These are phyloP conservation scores for Ophiostoma perfectum DNA, from an alignment of 2,329 filamentous ascomycete genomes.

Conservation along the genomic window DNA sequence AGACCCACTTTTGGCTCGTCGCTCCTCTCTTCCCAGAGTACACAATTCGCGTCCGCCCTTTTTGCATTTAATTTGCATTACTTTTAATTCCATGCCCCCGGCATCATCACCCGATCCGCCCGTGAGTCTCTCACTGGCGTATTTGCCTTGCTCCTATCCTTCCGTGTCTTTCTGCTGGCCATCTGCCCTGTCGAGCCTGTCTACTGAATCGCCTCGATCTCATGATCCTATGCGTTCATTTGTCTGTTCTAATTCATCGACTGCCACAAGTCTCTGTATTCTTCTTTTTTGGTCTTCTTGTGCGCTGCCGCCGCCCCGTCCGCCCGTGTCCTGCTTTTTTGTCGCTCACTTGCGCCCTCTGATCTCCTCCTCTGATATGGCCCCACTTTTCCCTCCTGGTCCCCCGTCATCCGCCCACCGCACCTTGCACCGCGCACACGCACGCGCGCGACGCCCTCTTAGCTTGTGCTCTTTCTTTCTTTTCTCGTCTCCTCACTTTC, in stretches of 20 bases:
- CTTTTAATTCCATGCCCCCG: conserved; percentile 25
- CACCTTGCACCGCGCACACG: conserved; percentile 21
- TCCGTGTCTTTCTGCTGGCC: background rate
- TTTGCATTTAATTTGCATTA: background rate
- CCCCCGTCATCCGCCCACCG: conserved; percentile 27
- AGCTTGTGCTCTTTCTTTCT: background rate
- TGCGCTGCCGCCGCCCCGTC: background rate
- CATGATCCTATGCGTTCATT: no score
- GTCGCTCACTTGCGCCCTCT: conserved; percentile 14
- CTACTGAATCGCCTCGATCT: no score
- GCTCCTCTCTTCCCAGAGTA: background rate
- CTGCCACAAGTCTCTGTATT: conserved; percentile 18
- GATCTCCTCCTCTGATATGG: conserved; percentile 10
- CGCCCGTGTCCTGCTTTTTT: conserved; percentile 7
- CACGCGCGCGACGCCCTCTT: conserved; percentile 18
- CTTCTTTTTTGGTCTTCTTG: conserved; percentile 11
- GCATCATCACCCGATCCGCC: conserved; percentile 30
- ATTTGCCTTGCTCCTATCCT: conserved; percentile 8
- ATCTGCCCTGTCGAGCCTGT: no score
- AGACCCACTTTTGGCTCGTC: background rate
- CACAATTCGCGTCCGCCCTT: conserved; percentile 23
- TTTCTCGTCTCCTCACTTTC: background rate
- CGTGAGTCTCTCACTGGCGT: background rate
- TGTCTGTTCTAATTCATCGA: no score
- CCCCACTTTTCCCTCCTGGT: conserved; percentile 21